Conservation (phyloP, 306 rosid genomes). For the Rubus parviflorus region DNA sequence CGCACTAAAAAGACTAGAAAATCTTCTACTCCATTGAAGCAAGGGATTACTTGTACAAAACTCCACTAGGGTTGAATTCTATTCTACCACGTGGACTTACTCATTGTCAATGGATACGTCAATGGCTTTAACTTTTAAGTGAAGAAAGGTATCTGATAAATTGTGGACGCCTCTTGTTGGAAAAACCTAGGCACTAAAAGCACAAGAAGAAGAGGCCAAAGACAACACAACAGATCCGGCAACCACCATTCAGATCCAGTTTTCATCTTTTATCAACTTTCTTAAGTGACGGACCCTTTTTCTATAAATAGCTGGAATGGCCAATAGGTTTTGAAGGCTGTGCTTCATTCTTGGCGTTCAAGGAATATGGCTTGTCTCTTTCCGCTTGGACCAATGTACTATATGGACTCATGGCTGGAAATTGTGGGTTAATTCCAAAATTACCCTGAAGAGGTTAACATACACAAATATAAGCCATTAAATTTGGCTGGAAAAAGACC, state of each 20-base stretch:
- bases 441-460: neutral
- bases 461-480: constrained; percentile 6
- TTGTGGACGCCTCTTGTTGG: neutral
- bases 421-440: constrained; percentile 7
- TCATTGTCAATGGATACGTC: neutral
- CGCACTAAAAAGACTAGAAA: neutral
- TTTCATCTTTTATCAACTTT: neutral
- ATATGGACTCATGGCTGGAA: constrained; percentile 10
- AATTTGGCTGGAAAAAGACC: constrained; percentile 20
- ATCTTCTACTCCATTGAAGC: neutral
- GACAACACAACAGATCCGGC: neutral
- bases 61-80: neutral
- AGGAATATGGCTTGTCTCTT: constrained; percentile 19
- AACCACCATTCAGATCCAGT: constrained; percentile 10
- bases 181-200: neutral
- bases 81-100: neutral
- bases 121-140: neutral
- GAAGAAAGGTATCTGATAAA: neutral
- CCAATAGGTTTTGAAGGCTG: constrained; percentile 2
- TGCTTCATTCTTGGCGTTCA: constrained; percentile 14
- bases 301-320: constrained; percentile 6
- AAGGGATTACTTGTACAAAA: no score
- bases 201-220: constrained; percentile 8
- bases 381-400: constrained; percentile 24
- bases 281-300: neutral